Conservation (phyloP, 108 stramenopile species). For the Chaetoceros tenuissimus region DNA sequence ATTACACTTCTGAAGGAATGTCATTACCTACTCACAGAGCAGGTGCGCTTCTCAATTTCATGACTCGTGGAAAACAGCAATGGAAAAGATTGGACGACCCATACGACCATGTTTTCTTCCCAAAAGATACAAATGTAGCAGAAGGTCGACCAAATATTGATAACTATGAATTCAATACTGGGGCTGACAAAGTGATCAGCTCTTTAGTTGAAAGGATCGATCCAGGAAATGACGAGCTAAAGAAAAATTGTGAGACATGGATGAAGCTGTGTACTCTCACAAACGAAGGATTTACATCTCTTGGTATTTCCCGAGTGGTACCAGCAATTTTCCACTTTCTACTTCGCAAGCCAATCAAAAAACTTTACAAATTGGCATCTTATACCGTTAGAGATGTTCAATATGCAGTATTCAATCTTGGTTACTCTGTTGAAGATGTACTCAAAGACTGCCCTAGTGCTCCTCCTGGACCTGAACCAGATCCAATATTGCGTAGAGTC, state of each 20-base stretch:
- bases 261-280: slow-evolving; percentile 35
- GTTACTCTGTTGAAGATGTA: slow-evolving; percentile 25
- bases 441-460: slow-evolving; percentile 26
- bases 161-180: slow-evolving; percentile 31
- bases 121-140: slow-evolving; percentile 16
- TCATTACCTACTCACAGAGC: slow-evolving; percentile 15
- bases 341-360: slow-evolving; percentile 21
- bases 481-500: slow-evolving; percentile 38
- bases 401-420: slow-evolving; percentile 37
- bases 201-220: slow-evolving; percentile 23
- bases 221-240: slow-evolving; percentile 23
- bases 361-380: slow-evolving; percentile 32
- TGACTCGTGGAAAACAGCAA: slow-evolving; percentile 36
- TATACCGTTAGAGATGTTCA: slow-evolving; percentile 48
- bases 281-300: slow-evolving; percentile 36
- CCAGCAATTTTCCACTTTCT: slow-evolving; percentile 39
- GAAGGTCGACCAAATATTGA: slow-evolving; percentile 22
- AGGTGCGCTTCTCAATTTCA: slow-evolving; percentile 43
- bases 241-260: slow-evolving; percentile 16
- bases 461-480: slow-evolving; percentile 34
- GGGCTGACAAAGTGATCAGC: slow-evolving; percentile 14
- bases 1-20: slow-evolving; percentile 30
- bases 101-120: slow-evolving; percentile 45
- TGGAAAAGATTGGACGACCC: slow-evolving; percentile 42
- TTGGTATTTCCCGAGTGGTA: slow-evolving; percentile 29